phyloP scores from a whole-genome alignment of 352 stramenopile species.

The Globisporangium cystogenes region DNA sequence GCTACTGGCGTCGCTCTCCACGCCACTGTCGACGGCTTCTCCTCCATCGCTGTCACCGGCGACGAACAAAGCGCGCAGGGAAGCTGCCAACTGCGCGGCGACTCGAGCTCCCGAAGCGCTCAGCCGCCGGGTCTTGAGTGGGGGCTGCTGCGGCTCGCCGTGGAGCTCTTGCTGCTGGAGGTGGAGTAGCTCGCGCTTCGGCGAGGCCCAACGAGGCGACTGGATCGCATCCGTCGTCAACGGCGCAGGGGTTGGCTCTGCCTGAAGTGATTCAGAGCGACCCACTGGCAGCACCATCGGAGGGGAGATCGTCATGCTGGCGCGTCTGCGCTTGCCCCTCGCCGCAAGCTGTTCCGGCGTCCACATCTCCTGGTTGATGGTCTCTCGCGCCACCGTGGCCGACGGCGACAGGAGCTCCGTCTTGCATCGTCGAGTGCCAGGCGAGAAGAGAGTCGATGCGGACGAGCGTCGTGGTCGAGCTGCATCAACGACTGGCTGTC shows the following conservation, averaged over 20 bases:
- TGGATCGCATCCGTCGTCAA: not conserved
- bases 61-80: slow-evolving; percentile 5
- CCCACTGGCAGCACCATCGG: not conserved
- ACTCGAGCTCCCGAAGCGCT: slow-evolving; percentile 6
- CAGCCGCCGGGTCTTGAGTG: slow-evolving; percentile 8
- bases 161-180: slow-evolving; percentile 1
- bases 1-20: not conserved
- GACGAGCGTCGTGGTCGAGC: not conserved
- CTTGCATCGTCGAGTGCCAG: slow-evolving; percentile 3
- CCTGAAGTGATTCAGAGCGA: not conserved
- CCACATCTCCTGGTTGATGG: not conserved
- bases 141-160: slow-evolving; percentile 7
- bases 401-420: slow-evolving; percentile 6
- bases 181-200: slow-evolving; percentile 7
- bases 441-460: not conserved
- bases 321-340: slow-evolving; percentile 7
- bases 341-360: slow-evolving; percentile 4
- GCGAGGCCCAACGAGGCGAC: slow-evolving; percentile 7
- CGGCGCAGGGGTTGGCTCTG: not conserved
- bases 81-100: not conserved
- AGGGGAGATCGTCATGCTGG: slow-evolving; percentile 13
- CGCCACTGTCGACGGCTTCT: not conserved
- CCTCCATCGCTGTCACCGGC: not conserved
- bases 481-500: not conserved
- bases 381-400: not conserved